Base-by-base conservation (phyloP, 1,284 basidiomycete genomes). In the Puccinia horiana region DNA sequence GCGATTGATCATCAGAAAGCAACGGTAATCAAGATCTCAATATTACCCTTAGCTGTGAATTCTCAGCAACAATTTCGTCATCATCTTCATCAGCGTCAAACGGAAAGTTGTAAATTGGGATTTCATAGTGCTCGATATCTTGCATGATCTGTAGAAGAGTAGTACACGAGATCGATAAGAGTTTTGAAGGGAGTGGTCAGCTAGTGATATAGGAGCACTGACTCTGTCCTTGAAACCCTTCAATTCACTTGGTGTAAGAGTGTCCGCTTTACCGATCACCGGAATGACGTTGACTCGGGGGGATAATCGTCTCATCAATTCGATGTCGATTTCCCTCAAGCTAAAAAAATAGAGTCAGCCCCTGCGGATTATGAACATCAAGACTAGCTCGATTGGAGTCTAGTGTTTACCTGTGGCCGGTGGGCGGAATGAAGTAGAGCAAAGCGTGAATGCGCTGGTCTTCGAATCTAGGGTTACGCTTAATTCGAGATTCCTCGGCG, bases 261-360 rank as follows among this genome's bases (percentile, higher is more conserved):
- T 93, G 88, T 99, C 97, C 9, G 96, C 93, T 88, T 99, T 99
- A 85, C 97, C 97, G 86, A 99, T 91, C 86, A 99, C 96, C 81
- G 97, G 97, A 85, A 99, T 99, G 85, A 99, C 97, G 87, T 99
- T 99, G 88, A 98, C 97, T 83, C 95, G 93, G 35, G 95, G 94
- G 16, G 96, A 96, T 82, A 98, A 91, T 84, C 94, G 93, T 84
- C 94, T 93, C 96, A 98, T 98, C 83, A 98, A 90, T 87, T 98
- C 97, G 85, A 99, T 99, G 88, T 99, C 97, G 91, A 99, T 96
- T 88, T 99, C 97, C 83, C 97, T 92, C 86, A 99, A 89, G 40
- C 80, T 82, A 47, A 1, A 9, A 29, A 2, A 9, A 35, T 35
- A 23, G 44, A 9, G 16, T 35, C 18, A 58, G 47, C 12, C n/a